A percentile compares a stretch with the other conserved stretches of the same genome.
phyloP scores from a whole-genome alignment of 495 filamentous ascomycete genomes.

The Pseudoneurospora amorphoporcata region DNA sequence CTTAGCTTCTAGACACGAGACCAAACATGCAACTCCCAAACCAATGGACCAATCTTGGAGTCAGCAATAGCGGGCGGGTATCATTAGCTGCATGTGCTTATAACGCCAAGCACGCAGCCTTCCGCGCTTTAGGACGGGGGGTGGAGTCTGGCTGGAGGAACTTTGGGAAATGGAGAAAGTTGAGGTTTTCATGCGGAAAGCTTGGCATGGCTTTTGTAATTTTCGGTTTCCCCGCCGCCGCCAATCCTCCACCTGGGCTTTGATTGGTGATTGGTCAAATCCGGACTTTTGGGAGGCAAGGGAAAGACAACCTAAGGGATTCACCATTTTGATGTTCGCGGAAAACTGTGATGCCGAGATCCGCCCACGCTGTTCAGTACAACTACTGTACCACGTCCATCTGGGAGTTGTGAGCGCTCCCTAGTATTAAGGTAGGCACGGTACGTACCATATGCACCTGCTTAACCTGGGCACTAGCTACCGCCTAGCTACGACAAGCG shows the following conservation, averaged over 20 bases:
- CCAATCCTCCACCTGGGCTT: neutral
- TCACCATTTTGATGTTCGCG: neutral
- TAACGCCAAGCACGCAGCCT: neutral
- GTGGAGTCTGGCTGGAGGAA: neutral
- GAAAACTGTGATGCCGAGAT: neutral
- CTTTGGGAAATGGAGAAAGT: neutral
- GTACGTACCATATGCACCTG: too few relatives aligned
- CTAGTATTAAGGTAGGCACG: too few relatives aligned
- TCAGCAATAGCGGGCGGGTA: neutral
- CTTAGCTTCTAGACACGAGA: neutral
- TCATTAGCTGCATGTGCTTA: neutral
- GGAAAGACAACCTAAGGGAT: neutral
- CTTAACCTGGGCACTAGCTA: too few relatives aligned
- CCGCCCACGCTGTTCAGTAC: neutral
- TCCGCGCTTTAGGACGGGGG: neutral
- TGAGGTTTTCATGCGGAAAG: neutral
- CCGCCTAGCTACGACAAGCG: too few relatives aligned
- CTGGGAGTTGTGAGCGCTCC: too few relatives aligned
- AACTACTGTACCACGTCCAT: too few relatives aligned
- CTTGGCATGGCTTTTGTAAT: neutral
- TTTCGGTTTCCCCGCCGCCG: neutral
- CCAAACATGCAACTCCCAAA: neutral
- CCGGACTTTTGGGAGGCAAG: neutral
- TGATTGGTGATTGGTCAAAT: neutral
- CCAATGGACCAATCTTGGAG: neutral